Evolutionary conservation across 345 rosid species (phyloP).

Genomic region (Pugionium cornutum): DNA sequence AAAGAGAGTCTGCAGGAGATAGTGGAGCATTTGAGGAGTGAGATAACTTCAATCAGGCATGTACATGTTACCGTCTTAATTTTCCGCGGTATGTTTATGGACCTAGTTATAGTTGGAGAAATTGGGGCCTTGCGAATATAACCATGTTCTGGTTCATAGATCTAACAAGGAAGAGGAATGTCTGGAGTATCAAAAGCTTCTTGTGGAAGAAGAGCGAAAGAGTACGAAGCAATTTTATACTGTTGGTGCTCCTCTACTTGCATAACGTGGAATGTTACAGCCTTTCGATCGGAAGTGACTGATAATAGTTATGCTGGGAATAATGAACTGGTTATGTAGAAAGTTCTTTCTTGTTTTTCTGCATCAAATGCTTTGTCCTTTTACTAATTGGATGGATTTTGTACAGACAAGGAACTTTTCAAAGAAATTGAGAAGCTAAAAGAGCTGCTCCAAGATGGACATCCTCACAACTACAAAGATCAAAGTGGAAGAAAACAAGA

Average conservation of each 20-base stretch:
- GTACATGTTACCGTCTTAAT: neutral
- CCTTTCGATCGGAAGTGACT: no score
- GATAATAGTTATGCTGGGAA: neutral
- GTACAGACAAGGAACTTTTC: constrained; percentile 62
- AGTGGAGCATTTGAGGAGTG: constrained; percentile 50
- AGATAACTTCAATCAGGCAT: constrained; percentile 59
- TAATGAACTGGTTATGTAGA: constrained; percentile 14
- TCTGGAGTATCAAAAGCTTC: constrained; percentile 58
- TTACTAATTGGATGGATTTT: constrained; percentile 26
- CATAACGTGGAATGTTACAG: neutral
- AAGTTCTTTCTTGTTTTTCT: neutral
- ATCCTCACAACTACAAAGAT: constrained; percentile 28
- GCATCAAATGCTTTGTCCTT: neutral
- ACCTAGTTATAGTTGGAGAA: neutral
- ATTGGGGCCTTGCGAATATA: constrained; percentile 1
- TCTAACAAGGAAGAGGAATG: constrained; percentile 52
- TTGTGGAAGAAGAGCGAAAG: constrained; percentile 69
- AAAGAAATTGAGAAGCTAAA: constrained; percentile 70
- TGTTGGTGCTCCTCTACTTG: constrained; percentile 22
- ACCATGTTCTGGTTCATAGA: constrained; percentile 42
- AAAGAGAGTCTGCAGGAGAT: constrained; percentile 48
- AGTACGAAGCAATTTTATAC: constrained; percentile 50
- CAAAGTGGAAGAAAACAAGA: constrained; percentile 28
- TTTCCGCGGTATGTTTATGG: neutral
- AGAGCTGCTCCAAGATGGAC: constrained; percentile 46